Percentiles rank a stretch among this genome's conserved stretches.
These are phyloP conservation scores for Pugionium dolabratum DNA, from an alignment of 345 rosid species.

Conservation along the genomic window DNA sequence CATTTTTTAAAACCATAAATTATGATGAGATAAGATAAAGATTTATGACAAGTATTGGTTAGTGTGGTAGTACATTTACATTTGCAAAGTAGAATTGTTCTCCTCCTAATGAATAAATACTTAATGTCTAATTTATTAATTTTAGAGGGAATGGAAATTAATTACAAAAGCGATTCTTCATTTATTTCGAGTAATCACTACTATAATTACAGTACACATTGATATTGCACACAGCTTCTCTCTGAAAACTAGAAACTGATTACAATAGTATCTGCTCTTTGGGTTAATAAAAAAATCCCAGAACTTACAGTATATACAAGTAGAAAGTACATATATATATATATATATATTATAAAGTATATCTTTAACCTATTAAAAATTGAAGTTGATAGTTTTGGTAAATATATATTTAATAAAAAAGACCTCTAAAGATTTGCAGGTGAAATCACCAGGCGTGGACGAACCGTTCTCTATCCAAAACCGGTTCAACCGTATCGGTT, in stretches of 20 bases:
- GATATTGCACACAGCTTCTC: conserved; percentile 7
- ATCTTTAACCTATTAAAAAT: conserved; percentile 19
- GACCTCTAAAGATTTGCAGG: conserved; percentile 17
- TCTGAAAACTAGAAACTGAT: conserved; percentile 25
- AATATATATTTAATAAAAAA: conserved; percentile 21
- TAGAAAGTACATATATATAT: not conserved
- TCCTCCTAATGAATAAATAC: not conserved
- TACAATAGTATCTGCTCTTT: conserved; percentile 24
- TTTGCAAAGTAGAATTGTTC: not conserved
- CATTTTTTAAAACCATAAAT: not conserved
- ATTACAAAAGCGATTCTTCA: not conserved
- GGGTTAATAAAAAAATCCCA: conserved; percentile 33
- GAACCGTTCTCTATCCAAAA: conserved; percentile 49
- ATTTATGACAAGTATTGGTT: too few species aligned
- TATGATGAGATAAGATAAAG: too few species aligned
- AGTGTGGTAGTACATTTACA: too few species aligned
- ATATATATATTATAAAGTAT: too few species aligned
- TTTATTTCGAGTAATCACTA: conserved; percentile 6
- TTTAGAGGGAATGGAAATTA: not conserved
- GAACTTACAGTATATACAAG: conserved; percentile 21
- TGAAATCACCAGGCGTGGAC: conserved; percentile 56
- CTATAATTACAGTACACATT: not conserved
- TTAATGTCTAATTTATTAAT: not conserved
- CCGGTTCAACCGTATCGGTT: conserved; percentile 42
- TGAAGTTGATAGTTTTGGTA: not conserved